These are phyloP conservation scores for Sporormia fimetaria DNA, from an alignment of 495 filamentous ascomycete species.

Conservation along the genomic window DNA sequence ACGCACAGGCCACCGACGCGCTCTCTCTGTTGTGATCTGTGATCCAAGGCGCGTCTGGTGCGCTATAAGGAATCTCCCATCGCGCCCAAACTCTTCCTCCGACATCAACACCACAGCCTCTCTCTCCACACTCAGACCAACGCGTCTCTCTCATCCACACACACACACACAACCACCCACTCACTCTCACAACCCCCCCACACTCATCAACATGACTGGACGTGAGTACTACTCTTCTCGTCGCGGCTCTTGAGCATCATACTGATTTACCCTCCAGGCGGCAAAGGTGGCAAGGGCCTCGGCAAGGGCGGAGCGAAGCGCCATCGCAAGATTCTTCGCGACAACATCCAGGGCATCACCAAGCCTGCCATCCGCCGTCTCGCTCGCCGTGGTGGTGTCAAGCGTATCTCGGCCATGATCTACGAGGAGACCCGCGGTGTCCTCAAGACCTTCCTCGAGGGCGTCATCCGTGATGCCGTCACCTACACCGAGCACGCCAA, in stretches of 20 bases:
- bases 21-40: too few relatives aligned
- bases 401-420: slow-evolving; percentile 99
- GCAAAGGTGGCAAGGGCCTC: slow-evolving; percentile 42
- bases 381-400: slow-evolving; percentile 47
- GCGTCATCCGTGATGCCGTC: slow-evolving; percentile 66
- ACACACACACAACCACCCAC: background rate
- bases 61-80: too few relatives aligned
- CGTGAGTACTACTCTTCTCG: slow-evolving; percentile 52
- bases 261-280: slow-evolving; percentile 32
- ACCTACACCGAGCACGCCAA: slow-evolving; percentile 97
- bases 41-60: too few relatives aligned
- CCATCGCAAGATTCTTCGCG: slow-evolving; percentile 41
- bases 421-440: slow-evolving; percentile 99
- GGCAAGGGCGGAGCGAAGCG: slow-evolving; percentile 56
- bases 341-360: slow-evolving; percentile 84
- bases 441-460: slow-evolving; percentile 99
- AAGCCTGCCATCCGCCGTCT: slow-evolving; percentile 99
- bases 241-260: slow-evolving; percentile 1
- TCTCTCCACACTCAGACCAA: slow-evolving; percentile 1
- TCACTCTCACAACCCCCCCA: slow-evolving; percentile 26
- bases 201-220: slow-evolving; percentile 65
- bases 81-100: too few relatives aligned
- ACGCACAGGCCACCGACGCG: too few relatives aligned
- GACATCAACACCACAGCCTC: too few relatives aligned
- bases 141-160: slow-evolving; percentile 4